Evolutionary conservation across 73 alveolate genomes (phyloP).

Genomic region (Paramecium tetraurelia): DNA sequence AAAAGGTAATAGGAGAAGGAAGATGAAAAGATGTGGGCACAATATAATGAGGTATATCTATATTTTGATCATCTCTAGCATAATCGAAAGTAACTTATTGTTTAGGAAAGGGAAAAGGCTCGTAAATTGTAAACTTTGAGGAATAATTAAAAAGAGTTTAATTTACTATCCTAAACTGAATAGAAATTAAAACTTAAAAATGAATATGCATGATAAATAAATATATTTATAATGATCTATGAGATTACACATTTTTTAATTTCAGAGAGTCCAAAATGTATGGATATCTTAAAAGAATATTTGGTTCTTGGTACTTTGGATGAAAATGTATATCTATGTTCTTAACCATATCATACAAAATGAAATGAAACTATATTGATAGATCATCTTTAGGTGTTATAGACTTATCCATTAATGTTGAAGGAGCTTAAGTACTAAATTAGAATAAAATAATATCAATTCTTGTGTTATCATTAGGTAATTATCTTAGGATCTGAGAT

Average conservation of each 20-base stretch:
- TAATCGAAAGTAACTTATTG: background rate
- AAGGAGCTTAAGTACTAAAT: background rate
- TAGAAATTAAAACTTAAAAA: background rate
- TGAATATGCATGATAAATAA: background rate
- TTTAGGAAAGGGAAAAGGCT: background rate
- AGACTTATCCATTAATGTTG: background rate
- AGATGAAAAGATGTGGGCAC: conserved; percentile 72
- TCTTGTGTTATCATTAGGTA: background rate
- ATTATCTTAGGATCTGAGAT: background rate
- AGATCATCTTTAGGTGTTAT: conserved; percentile 20
- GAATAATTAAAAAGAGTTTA: background rate
- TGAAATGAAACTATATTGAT: background rate
- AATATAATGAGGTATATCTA: background rate
- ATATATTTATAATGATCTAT: background rate
- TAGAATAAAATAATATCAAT: background rate
- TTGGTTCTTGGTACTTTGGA: background rate
- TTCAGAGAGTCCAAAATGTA: background rate
- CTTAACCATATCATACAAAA: background rate
- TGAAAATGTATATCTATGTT: background rate
- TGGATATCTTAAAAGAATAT: background rate
- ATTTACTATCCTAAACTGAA: background rate
- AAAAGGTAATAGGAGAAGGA: conserved; percentile 67
- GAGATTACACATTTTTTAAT: background rate
- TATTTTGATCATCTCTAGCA: background rate
- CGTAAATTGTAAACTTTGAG: background rate